These are phyloP conservation scores for Malus orientalis DNA, from an alignment of 306 rosid genomes.

Conservation along the genomic window DNA sequence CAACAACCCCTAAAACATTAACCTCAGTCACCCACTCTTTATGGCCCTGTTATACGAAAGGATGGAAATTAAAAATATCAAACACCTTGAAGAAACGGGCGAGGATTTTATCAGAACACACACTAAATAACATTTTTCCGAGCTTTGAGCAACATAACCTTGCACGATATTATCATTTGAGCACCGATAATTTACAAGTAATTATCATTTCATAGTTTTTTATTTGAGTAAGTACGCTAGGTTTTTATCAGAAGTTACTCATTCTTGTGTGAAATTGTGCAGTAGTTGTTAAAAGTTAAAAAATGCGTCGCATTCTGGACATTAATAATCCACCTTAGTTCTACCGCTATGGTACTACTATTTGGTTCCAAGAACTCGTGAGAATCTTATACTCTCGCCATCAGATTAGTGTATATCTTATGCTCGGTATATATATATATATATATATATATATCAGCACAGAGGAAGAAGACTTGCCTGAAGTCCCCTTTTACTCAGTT, in stretches of 20 bases:
- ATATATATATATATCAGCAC: background rate
- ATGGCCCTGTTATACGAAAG: constrained; percentile 37
- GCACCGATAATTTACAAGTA: background rate
- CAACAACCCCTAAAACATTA: constrained; percentile 49
- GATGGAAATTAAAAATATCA: background rate
- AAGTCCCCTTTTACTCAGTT: constrained; percentile 54
- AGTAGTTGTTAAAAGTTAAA: background rate
- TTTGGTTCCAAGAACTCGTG: background rate
- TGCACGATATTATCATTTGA: background rate
- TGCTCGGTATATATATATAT: background rate
- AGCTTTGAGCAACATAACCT: background rate
- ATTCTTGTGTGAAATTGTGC: background rate
- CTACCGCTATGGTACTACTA: background rate
- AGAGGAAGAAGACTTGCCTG: constrained; percentile 41
- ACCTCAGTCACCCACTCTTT: constrained; percentile 69
- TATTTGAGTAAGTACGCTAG: background rate
- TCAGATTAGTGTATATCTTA: background rate
- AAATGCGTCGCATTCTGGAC: background rate
- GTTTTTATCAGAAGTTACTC: background rate
- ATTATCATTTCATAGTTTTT: background rate
- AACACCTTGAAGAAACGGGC: background rate
- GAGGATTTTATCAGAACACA: background rate
- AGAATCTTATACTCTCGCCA: background rate
- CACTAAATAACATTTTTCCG: background rate
- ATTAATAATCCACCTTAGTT: background rate